phyloP scores from a whole-genome alignment of 768 basidiomycete species.

The Trametes coccinea region DNA sequence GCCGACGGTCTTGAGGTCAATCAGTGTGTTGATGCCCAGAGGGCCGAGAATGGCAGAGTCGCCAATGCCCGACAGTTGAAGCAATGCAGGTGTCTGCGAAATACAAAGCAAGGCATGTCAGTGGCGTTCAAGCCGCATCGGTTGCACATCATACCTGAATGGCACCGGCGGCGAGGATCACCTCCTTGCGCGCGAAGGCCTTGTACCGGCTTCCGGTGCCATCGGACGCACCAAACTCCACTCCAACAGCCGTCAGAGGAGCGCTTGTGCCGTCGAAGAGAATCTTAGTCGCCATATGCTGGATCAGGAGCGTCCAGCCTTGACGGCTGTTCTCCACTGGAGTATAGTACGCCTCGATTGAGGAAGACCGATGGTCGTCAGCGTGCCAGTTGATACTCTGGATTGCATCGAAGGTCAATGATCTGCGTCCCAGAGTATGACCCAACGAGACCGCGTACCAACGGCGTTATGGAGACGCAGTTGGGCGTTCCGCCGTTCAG shows the following conservation, averaged over 20 bases:
- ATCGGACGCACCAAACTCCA: constrained; percentile 46
- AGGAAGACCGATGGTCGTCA: constrained; percentile 51
- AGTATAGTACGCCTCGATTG: constrained; percentile 53
- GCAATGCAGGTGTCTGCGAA: constrained; percentile 38
- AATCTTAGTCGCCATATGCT: constrained; percentile 46
- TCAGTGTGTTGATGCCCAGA: constrained; percentile 47
- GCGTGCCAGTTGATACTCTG: constrained; percentile 37
- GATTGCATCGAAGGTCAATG: constrained; percentile 5
- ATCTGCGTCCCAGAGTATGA: not conserved
- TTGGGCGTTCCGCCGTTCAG: constrained; percentile 58
- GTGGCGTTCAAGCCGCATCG: not conserved
- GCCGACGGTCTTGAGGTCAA: constrained; percentile 52
- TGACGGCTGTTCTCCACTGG: constrained; percentile 49
- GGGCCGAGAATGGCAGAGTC: constrained; percentile 45
- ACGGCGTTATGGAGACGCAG: constrained; percentile 55
- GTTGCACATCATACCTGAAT: constrained; percentile 28
- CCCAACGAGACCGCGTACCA: constrained; percentile 32
- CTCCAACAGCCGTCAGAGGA: constrained; percentile 46
- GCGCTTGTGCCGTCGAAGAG: constrained; percentile 35
- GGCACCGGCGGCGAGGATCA: constrained; percentile 55
- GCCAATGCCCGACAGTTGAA: constrained; percentile 60
- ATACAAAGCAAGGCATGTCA: not conserved
- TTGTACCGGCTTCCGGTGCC: constrained; percentile 35
- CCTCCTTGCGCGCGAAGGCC: constrained; percentile 47
- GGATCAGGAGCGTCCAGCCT: constrained; percentile 50